Percentiles rank a stretch among this genome's conserved stretches.
Conservation (phyloP, 352 stramenopile genomes). For the Pythium phragmiticola region DNA sequence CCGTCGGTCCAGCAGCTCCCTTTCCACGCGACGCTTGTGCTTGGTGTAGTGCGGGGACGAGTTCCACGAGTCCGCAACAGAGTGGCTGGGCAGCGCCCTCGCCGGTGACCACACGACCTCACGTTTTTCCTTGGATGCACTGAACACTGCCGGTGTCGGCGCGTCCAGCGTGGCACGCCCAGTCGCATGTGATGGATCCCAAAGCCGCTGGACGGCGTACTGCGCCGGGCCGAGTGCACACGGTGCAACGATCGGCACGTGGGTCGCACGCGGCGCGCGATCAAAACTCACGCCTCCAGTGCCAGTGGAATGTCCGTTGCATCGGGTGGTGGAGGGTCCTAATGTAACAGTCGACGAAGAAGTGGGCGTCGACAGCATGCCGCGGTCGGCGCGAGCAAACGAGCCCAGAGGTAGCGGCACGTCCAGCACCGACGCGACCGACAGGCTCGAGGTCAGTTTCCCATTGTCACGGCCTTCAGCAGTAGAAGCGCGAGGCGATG, state of each 20-base stretch:
- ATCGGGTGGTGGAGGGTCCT: background rate
- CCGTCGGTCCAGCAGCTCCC: background rate
- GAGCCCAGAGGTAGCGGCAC: slow-evolving; percentile 16
- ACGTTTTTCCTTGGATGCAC: slow-evolving; percentile 40
- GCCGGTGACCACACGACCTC: slow-evolving; percentile 51
- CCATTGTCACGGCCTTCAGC: background rate
- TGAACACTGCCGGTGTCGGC: slow-evolving; percentile 44
- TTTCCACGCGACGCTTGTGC: slow-evolving; percentile 45
- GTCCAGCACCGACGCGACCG: slow-evolving; percentile 8
- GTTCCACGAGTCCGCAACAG: slow-evolving; percentile 48
- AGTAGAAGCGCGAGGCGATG: background rate
- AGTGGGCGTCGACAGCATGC: background rate
- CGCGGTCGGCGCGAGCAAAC: slow-evolving; percentile 20
- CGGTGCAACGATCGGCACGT: background rate
- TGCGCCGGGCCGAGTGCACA: slow-evolving; percentile 24
- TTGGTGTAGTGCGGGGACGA: slow-evolving; percentile 55
- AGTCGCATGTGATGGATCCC: slow-evolving; percentile 30
- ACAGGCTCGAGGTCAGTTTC: background rate
- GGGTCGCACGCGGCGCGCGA: slow-evolving; percentile 14
- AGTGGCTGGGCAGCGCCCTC: slow-evolving; percentile 33
- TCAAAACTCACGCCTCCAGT: slow-evolving; percentile 12
- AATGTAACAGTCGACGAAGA: background rate
- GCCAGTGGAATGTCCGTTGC: background rate
- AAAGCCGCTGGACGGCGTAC: slow-evolving; percentile 54
- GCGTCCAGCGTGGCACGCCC: slow-evolving; percentile 17